Base-by-base conservation (phyloP, 2,329 filamentous ascomycete species). In the Ambrosiella cleistominuta region DNA sequence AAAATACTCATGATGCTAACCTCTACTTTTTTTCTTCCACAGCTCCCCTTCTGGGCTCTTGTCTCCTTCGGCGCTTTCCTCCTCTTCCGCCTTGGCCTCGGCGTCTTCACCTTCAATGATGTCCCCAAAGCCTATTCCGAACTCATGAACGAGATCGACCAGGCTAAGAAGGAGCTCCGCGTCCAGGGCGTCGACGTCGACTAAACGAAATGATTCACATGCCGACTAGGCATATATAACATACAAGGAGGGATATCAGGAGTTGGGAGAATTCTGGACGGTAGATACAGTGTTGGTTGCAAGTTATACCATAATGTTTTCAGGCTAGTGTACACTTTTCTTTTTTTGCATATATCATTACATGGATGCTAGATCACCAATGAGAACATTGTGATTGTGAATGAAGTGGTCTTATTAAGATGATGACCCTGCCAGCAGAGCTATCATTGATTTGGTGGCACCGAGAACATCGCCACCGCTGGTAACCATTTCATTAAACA, bases 81-180 rank as follows among this genome's bases (percentile, higher is more conserved):
- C 17, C 84, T 98, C 63, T 88, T 85, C 74, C 88, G 88, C 65
- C 85, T 98, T 62, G 93, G 93, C 66, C 86, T 82, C 75, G 93
- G 93, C 63, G 87, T 98, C 65, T 77, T 95, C 68, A 95, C 88
- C 59, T 98, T 98, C 79, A 93, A 95, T 75, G 90, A 97, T 71
- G 88, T 94, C 54, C 90, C 91, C 57, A 80, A 88, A 62, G 93
- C 93, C 56, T 86, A 62, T 72, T 81, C 83, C 68, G 90, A 96
- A 72, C 75, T 98, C 65, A 88, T 93, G 78, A 75, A 74, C 65
- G 86, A 97, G 73, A 93, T 94, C 67, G 78, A 88, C 62, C 64
- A 82, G 70, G 88, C 88, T 62, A 84, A 85, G 74, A 73, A 72
- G 62, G 88, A 94, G 65, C 72, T 94, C 69, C 79, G 80, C 67